Conservation (phyloP, 805 yeast species). For the Sugiyamaella floridensis region DNA sequence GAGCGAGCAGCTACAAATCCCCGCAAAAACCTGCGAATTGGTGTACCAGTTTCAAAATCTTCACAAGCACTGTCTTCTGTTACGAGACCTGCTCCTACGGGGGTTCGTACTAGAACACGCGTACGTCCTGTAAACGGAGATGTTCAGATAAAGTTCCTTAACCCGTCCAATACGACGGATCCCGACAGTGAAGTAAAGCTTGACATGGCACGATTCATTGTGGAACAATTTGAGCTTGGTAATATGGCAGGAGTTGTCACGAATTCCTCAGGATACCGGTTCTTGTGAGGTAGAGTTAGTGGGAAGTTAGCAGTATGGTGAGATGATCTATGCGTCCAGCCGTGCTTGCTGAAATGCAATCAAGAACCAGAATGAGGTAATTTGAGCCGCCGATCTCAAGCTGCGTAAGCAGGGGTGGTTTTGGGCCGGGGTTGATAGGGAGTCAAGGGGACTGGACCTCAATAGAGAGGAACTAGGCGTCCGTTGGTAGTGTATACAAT, state of each 20-base stretch:
- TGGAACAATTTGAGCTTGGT: not conserved
- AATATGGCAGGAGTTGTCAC: not conserved
- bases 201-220: not conserved
- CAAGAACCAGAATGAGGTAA: too few relatives aligned
- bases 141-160: not conserved
- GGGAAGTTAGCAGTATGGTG: too few relatives aligned
- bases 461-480: too few relatives aligned
- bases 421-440: too few relatives aligned
- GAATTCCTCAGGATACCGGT: not conserved
- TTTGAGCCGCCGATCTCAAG: too few relatives aligned
- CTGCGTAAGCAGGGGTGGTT: too few relatives aligned
- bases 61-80: not conserved
- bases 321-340: too few relatives aligned
- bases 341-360: too few relatives aligned
- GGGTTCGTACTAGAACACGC: not conserved
- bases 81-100: too few relatives aligned
- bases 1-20: not conserved
- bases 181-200: not conserved
- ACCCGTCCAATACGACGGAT: not conserved
- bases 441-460: too few relatives aligned
- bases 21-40: not conserved
- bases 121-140: not conserved
- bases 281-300: too few relatives aligned
- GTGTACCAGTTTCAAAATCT: not conserved
- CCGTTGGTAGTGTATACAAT: too few relatives aligned